Evolutionary conservation across 2,329 filamentous ascomycete genomes (phyloP), one percentile per base, ranked within the genome.

Genomic region (Domatiomyces catenatus): DNA sequence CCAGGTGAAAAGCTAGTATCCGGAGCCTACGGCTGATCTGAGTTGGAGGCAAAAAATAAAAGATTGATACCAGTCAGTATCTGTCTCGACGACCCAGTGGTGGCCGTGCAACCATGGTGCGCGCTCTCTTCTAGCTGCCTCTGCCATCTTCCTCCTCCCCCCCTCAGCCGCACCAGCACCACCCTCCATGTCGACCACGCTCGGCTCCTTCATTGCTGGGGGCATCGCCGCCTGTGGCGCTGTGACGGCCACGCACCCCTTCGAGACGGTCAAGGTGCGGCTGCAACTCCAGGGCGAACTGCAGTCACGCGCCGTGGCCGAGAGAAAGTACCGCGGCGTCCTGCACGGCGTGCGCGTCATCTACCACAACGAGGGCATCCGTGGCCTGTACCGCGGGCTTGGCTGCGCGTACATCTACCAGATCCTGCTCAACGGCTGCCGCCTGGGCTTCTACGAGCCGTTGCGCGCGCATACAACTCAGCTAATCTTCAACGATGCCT

Each of bases 261-360:
- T 96, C 71, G 92, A 98, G 71, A 96, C 90, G 10, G 88, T 98
- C 66, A 98, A 98, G 78, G 96, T 96, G 65, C 85, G 89, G 84
- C 81, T 98, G 77, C 92, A 98, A 72, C 70, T 98, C 50, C 92
- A 98, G 69, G 92, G 92, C 67, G 92, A 98, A 69, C 78, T 98
- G 50, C 87, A 95, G 64, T 75, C 82, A 52, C 94, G 89, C 66
- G 80, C 81, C 59, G 81, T 88, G 64, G 86, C 90, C 52, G 84
- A 84, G 58, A 84, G 87, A 62, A 77, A 93, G 70, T 98, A 98
- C 73, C 82, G 79, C 56, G 92, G 92, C 32, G 90, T 93, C 26
- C 71, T 95, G 58, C 92, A 98, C 66, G 92, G 89, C 58, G 84
- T 95, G 49, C 79, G 80, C 54, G 86, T 94, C 59, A 95, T 98